These are phyloP conservation scores for Fennellomyces sp. DNA, from an alignment of 371 early-diverging fungal genomes.

Conservation along the genomic window DNA sequence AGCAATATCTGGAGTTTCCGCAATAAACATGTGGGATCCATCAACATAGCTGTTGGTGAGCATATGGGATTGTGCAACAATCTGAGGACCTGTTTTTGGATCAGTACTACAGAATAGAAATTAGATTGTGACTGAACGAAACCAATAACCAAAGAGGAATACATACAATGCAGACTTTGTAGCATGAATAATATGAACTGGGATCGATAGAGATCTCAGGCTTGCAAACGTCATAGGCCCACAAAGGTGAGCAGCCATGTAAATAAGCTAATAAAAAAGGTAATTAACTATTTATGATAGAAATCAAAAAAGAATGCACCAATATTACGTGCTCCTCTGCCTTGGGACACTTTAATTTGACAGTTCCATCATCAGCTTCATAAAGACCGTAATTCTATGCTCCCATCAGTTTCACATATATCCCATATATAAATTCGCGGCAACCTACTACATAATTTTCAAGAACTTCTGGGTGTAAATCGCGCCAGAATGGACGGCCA, in stretches of 20 bases:
- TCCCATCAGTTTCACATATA: too few species aligned
- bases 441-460: slow-evolving; percentile 1
- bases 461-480: slow-evolving; percentile 16
- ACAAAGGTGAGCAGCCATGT: too few species aligned
- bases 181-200: slow-evolving; percentile 17
- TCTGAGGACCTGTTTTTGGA: too few species aligned
- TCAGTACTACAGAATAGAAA: slow-evolving; percentile 3
- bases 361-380: slow-evolving; percentile 36
- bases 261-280: slow-evolving; percentile 4
- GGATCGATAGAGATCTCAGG: too few species aligned
- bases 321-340: slow-evolving; percentile 40
- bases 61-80: slow-evolving; percentile 8
- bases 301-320: neutral
- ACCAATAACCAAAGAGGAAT: neutral
- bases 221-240: too few species aligned
- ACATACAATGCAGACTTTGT: slow-evolving; percentile 19
- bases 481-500: slow-evolving; percentile 13
- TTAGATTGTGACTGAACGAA: too few species aligned
- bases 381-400: slow-evolving; percentile 29
- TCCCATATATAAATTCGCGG: too few species aligned
- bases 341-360: slow-evolving; percentile 42
- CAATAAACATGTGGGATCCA: slow-evolving; percentile 41
- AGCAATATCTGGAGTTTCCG: slow-evolving; percentile 30
- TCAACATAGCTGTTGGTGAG: slow-evolving; percentile 18
- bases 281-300: neutral